A percentile compares a stretch with the other conserved stretches of the same genome.
Evolutionary conservation across 768 basidiomycete species (phyloP).

Genomic region (Myochromella boudieri): DNA sequence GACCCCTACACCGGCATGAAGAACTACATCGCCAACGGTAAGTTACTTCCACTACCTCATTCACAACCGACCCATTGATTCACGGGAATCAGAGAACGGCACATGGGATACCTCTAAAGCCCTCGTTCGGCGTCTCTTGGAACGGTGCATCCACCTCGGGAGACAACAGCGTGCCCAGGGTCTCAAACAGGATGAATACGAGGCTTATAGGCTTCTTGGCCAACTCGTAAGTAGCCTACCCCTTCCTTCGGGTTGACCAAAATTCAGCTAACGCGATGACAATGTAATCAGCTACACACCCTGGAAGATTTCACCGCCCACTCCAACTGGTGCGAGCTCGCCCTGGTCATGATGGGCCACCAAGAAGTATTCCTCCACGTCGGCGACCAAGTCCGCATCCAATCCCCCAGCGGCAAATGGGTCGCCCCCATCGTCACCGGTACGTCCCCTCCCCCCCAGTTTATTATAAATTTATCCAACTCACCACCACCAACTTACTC

Average conservation of each 20-base stretch:
- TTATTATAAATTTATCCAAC: neutral
- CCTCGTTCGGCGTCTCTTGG: conserved; percentile 70
- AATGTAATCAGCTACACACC: conserved; percentile 59
- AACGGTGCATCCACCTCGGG: conserved; percentile 79
- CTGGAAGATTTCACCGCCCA: conserved; percentile 89
- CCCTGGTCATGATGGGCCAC: conserved; percentile 74
- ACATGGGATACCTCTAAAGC: conserved; percentile 89
- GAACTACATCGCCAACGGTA: conserved; percentile 89
- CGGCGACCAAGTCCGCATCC: conserved; percentile 74
- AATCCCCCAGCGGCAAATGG: conserved; percentile 69
- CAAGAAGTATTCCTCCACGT: conserved; percentile 82
- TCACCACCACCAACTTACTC: neutral
- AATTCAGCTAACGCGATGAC: neutral
- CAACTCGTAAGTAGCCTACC: conserved; percentile 40
- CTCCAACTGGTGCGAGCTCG: conserved; percentile 87
- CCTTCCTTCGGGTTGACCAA: neutral
- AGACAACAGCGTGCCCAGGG: conserved; percentile 58
- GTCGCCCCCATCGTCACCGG: conserved; percentile 86
- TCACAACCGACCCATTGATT: neutral
- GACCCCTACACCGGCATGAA: conserved; percentile 91
- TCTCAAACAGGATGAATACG: conserved; percentile 69
- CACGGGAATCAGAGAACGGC: conserved; percentile 48
- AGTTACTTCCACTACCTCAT: neutral
- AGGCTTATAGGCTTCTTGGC: conserved; percentile 80
- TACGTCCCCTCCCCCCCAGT: conserved; percentile 14